Conservation (phyloP, 1,284 basidiomycete species). For the Sanguinoderma infundibulare region DNA sequence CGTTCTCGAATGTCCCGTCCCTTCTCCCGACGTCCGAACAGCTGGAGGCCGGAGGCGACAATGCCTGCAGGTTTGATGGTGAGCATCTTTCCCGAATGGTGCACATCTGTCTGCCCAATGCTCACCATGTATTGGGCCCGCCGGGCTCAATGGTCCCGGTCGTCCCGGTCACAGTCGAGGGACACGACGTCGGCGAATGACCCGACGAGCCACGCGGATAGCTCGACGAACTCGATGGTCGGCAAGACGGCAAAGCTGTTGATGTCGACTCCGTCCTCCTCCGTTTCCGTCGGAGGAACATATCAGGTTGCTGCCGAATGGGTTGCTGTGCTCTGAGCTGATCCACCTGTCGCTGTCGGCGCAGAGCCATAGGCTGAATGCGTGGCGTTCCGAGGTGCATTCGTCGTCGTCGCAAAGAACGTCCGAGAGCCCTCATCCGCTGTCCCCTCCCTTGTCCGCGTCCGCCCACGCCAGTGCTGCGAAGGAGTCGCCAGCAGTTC, state of each 20-base stretch:
- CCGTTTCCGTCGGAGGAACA: background rate
- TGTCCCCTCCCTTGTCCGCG: background rate
- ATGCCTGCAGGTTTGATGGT: no score
- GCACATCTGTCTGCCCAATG: no score
- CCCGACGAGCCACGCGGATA: constrained; percentile 24
- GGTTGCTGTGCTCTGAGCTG: no score
- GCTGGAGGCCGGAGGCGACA: no score
- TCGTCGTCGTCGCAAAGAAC: no score
- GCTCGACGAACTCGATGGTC: constrained; percentile 25
- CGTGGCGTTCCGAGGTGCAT: constrained; percentile 34
- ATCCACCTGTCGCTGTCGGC: constrained; percentile 7
- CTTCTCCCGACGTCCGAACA: no score
- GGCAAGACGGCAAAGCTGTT: constrained; percentile 23
- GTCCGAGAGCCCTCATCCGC: no score
- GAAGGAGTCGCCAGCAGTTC: background rate
- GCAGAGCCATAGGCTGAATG: constrained; percentile 30
- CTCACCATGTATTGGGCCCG: no score
- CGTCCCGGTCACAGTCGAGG: constrained; percentile 9
- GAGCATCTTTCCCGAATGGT: no score
- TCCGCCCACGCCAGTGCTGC: background rate
- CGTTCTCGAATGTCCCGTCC: no score
- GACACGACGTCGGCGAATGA: constrained; percentile 17
- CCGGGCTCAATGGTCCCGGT: no score
- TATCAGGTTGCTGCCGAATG: no score
- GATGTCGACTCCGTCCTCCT: constrained; percentile 19